Conservation (phyloP, 148 eudicot genomes). For the Nepenthes mirabilis region DNA sequence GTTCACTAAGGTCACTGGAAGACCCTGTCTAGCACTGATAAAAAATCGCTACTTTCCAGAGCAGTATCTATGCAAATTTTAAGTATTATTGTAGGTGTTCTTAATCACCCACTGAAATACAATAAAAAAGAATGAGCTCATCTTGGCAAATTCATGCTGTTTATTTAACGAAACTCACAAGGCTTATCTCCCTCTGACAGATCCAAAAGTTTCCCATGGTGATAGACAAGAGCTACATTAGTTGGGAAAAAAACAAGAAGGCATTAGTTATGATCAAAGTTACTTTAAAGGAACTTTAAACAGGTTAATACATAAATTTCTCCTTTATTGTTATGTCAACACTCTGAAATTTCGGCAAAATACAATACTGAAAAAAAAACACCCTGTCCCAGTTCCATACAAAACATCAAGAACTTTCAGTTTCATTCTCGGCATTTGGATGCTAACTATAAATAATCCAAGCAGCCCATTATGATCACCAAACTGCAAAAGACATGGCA, state of each 20-base stretch:
- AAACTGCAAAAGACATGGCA: constrained; percentile 33
- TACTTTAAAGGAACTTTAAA: not conserved
- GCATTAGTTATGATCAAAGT: not conserved
- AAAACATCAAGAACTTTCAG: constrained; percentile 68
- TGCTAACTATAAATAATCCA: constrained; percentile 57
- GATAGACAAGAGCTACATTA: constrained; percentile 86
- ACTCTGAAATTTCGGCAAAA: not conserved
- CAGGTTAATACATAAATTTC: not conserved
- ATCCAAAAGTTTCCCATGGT: constrained; percentile 86
- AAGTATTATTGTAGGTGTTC: too few species aligned
- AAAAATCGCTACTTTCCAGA: too few species aligned
- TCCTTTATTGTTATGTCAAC: too few species aligned
- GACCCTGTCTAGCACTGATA: too few species aligned
- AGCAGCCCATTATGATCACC: constrained; percentile 84
- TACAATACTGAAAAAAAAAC: constrained; percentile 7
- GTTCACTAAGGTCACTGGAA: too few species aligned
- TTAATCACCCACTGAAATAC: not conserved
- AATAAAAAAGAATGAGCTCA: not conserved
- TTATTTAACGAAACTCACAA: constrained; percentile 29
- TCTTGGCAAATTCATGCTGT: not conserved
- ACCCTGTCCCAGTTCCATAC: constrained; percentile 74
- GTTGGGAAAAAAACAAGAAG: constrained; percentile 32
- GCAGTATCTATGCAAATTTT: too few species aligned
- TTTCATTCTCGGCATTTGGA: constrained; percentile 68
- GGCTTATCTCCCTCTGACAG: constrained; percentile 93